A percentile compares a stretch with the other conserved stretches of the same genome.
phyloP scores from a whole-genome alignment of 306 rosid species.

The Sechiopsis laciniata region DNA sequence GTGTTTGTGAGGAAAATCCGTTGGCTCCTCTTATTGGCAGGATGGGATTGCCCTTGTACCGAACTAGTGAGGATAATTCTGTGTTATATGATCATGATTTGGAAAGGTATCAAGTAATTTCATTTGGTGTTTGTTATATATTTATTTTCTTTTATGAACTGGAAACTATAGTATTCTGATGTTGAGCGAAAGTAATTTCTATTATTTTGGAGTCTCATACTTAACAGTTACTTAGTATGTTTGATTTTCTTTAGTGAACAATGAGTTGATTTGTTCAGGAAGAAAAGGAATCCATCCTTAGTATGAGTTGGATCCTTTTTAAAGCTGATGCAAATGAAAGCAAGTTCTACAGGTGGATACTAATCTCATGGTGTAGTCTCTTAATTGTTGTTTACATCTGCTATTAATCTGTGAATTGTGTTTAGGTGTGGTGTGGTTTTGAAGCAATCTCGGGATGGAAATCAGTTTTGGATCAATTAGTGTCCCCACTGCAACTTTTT shows the following conservation, averaged over 20 bases:
- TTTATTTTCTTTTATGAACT: neutral
- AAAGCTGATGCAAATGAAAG: conserved; percentile 24
- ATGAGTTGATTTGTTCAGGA: conserved; percentile 21
- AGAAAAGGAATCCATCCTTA: conserved; percentile 23
- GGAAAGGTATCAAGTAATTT: conserved; percentile 50
- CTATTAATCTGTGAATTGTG: neutral
- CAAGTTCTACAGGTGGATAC: conserved; percentile 22
- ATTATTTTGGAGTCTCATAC: conserved; percentile 20
- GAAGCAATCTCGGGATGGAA: neutral
- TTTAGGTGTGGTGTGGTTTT: no score
- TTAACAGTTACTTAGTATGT: neutral
- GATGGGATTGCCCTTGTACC: conserved; percentile 62
- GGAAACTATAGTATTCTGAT: neutral
- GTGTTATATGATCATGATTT: conserved; percentile 89
- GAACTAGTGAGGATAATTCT: conserved; percentile 84
- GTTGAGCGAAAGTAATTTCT: no score
- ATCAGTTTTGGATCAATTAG: conserved; percentile 4
- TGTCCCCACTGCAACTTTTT: neutral
- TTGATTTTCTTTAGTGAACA: no score
- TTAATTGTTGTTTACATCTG: conserved; percentile 11
- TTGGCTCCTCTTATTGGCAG: conserved; percentile 78
- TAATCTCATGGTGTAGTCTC: conserved; percentile 14
- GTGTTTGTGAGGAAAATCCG: conserved; percentile 83
- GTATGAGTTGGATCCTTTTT: conserved; percentile 23
- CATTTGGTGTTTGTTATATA: neutral